Evolutionary conservation across 805 yeast species (phyloP), one percentile per base, ranked within the genome.

Genomic region (Lipomyces mesembrius): DNA sequence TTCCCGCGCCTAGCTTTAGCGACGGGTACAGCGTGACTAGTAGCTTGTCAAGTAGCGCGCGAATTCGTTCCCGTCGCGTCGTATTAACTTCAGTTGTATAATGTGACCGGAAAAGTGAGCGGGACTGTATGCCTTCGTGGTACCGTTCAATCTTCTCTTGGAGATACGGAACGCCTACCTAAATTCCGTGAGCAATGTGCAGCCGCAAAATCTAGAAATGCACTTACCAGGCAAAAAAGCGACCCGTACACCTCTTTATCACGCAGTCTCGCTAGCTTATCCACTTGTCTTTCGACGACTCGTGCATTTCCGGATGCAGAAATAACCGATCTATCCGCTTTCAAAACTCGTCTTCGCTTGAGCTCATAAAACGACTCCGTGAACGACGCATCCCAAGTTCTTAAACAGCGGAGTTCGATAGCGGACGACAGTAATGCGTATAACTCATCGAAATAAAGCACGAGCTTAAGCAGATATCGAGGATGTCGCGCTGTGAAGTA

Each of bases 281-380:
- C 81, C 74, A 77, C 68, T 6, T 52, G 35, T 11, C 57, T 35
- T 58, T 56, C 57, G 12, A 71, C 69, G 14, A 75, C 74, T 11
- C 68, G 70, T 59, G 73, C 67, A 61, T 78, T 76, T 12, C 60
- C 67, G 27, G 70, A 55, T n/a, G 68, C 75, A 0, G 74, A 70
- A 5, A 66, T 60, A 20, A 74, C 68, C 17, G 79, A 69, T 17
- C 75, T 72, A 20, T 62, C 68, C 12, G 75, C 69, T 1, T 78
- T 71, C 29, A 81, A 75, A 46, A 70, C 70, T 3, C 77, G 71
- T 7, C 84, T 83, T 59, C 96, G 81, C 74, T 92, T 92, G 70
- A 94, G 78, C 1, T 98, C 98, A 75, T 94, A 94, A 75, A 94
- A 94, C 75, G 90, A 90, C 76, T 94, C 98, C 0, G 96, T 91